Evolutionary conservation across 2,329 filamentous ascomycete species (phyloP), one percentile per base, ranked within the genome.

Genomic region (Penicillium sumatraense): DNA sequence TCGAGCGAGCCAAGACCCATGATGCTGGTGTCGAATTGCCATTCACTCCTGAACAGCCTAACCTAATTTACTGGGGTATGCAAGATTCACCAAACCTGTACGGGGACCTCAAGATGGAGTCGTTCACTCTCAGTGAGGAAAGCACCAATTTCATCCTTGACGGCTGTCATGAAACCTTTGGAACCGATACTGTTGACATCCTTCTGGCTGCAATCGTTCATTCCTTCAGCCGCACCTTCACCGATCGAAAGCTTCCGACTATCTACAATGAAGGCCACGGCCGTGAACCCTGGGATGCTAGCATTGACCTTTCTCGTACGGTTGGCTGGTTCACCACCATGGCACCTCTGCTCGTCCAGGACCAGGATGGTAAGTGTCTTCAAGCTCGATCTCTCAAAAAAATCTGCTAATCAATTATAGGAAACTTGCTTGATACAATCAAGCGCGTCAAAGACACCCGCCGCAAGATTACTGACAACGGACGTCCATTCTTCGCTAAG

Each of bases 321-420:
- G 71, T 81, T 11, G 80, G 80, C 4, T 82, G 80, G 80, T 82
- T 81, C 50, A 81, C 79, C 0, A 78, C 79, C 29, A 69, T 81
- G 49, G 75, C 73, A 23, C 79, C 78, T 14, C 61, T 81, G 3
- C 69, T 72, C 47, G 64, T 77, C 3, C 57, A 66, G 3, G 59
- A 66, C 1, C 52, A 51, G 7, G 59, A 64, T 57, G 65, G 71
- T 73, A 60, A 58, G 56, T 56, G 23, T 9, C 3, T 20, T 38
- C 16, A n/a, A n/a, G n/a, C n/a, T n/a, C n/a, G n/a, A n/a, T n/a
- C n/a, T n/a, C n/a, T n/a, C n/a, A n/a, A n/a, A n/a, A n/a, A n/a
- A n/a, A n/a, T n/a, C n/a, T n/a, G n/a, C n/a, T n/a, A n/a, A n/a
- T n/a, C n/a, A n/a, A n/a, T n/a, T n/a, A n/a, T n/a, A n/a, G n/a